Conservation (phyloP, 371 early-diverging fungal species). For the Mortierella sp. region DNA sequence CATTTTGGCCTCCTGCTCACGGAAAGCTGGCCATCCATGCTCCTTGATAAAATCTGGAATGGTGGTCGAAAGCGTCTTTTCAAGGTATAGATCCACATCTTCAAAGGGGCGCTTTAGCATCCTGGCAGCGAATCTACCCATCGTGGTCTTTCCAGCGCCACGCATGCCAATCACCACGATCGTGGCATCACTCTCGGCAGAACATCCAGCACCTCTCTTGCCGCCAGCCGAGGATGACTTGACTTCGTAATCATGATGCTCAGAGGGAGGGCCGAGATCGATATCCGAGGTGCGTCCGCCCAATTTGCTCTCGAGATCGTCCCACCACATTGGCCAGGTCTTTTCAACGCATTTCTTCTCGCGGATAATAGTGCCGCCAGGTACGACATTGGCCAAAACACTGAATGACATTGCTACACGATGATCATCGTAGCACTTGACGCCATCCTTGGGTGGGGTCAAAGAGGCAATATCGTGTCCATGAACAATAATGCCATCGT, state of each 20-base stretch:
- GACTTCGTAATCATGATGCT: slow-evolving; percentile 56
- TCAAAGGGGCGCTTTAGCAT: slow-evolving; percentile 79
- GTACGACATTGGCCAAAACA: slow-evolving; percentile 84
- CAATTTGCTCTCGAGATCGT: slow-evolving; percentile 83
- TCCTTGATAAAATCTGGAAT: slow-evolving; percentile 84
- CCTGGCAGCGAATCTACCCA: slow-evolving; percentile 83
- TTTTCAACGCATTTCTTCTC: slow-evolving; percentile 98
- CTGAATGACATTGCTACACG: slow-evolving; percentile 98
- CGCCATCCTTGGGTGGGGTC: slow-evolving; percentile 73
- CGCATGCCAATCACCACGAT: slow-evolving; percentile 97
- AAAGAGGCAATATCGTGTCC: slow-evolving; percentile 74
- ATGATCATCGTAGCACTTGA: slow-evolving; percentile 97
- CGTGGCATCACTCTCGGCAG: slow-evolving; percentile 60
- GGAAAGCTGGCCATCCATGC: slow-evolving; percentile 94
- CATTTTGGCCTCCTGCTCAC: slow-evolving; percentile 77
- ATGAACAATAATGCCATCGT: slow-evolving; percentile 92
- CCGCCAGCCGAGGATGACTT: slow-evolving; percentile 13
- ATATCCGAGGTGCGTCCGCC: slow-evolving; percentile 81
- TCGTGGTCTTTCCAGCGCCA: slow-evolving; percentile 95
- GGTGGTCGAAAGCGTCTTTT: slow-evolving; percentile 71
- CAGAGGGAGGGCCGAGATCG: slow-evolving; percentile 69
- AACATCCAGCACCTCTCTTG: slow-evolving; percentile 7
- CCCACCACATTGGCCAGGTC: slow-evolving; percentile 99
- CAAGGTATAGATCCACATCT: slow-evolving; percentile 92
- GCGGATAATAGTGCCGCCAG: slow-evolving; percentile 80